Evolutionary conservation across 1,139 yeast genomes (phyloP).

Genomic region (Candida pseudoviswanathii): DNA sequence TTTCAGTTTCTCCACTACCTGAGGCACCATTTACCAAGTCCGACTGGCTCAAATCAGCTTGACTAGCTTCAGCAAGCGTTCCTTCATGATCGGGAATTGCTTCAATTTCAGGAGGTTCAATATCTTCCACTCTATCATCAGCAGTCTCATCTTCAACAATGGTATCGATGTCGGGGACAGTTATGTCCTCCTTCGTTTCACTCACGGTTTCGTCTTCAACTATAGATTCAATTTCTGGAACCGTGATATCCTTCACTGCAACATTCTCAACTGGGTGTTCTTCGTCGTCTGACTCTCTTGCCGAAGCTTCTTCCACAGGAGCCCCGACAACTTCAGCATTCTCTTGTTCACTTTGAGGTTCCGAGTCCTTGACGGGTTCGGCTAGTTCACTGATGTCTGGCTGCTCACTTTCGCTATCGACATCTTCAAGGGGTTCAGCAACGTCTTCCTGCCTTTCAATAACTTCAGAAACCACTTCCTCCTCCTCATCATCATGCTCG

Average conservation of each 20-base stretch:
- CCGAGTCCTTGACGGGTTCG: not conserved
- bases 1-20: not conserved
- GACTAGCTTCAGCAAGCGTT: not conserved
- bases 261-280: conserved; percentile 14
- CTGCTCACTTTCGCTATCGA: not conserved
- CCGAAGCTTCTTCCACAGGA: conserved; percentile 38
- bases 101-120: not conserved
- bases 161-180: conserved; percentile 6
- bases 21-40: no score
- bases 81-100: not conserved
- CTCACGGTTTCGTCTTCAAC: conserved; percentile 37
- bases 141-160: conserved; percentile 39
- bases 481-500: conserved; percentile 11
- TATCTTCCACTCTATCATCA: conserved; percentile 21
- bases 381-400: not conserved
- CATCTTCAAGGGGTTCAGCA: not conserved
- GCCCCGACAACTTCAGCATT: conserved; percentile 33
- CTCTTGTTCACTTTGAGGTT: not conserved
- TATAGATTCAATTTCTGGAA: conserved; percentile 14
- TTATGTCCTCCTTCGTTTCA: conserved; percentile 18
- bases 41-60: not conserved
- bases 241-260: conserved; percentile 1
- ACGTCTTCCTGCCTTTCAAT: not conserved
- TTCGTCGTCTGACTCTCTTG: conserved; percentile 35
- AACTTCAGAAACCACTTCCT: conserved; percentile 6